Evolutionary conservation across 148 eudicot genomes (phyloP).

Genomic region (Nepenthes gracilis): DNA sequence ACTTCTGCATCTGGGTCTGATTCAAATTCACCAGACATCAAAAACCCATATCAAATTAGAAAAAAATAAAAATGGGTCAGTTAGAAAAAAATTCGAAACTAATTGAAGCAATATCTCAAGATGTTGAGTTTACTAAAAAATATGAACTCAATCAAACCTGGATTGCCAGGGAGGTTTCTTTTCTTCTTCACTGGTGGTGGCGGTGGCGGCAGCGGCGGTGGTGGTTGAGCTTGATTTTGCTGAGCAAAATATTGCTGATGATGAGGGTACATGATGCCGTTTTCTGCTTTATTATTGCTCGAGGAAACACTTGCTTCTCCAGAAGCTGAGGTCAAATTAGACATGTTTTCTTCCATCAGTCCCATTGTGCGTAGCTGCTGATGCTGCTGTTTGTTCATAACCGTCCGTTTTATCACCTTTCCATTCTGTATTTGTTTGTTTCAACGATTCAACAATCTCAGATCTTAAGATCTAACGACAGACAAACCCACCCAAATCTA

Average conservation of each 20-base stretch:
- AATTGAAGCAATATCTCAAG: not conserved
- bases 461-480: not conserved
- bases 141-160: not conserved
- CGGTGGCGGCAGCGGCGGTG: not conserved
- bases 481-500: not conserved
- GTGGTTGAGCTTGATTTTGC: not conserved
- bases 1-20: conserved; percentile 6
- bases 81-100: not conserved
- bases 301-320: conserved; percentile 1
- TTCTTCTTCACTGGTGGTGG: not conserved
- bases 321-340: conserved; percentile 2
- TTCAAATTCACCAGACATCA: not conserved
- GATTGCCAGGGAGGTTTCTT: conserved; percentile 1
- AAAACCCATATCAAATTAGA: not conserved
- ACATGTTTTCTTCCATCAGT: not conserved
- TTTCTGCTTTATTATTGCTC: not conserved
- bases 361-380: not conserved
- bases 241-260: not conserved
- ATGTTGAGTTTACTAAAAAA: not conserved
- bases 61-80: not conserved
- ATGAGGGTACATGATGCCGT: not conserved
- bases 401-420: not conserved
- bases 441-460: not conserved
- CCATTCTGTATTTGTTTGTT: not conserved
- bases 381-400: not conserved